Conservation (phyloP, 148 eudicot genomes). For the Dysphania ambrosioides region DNA sequence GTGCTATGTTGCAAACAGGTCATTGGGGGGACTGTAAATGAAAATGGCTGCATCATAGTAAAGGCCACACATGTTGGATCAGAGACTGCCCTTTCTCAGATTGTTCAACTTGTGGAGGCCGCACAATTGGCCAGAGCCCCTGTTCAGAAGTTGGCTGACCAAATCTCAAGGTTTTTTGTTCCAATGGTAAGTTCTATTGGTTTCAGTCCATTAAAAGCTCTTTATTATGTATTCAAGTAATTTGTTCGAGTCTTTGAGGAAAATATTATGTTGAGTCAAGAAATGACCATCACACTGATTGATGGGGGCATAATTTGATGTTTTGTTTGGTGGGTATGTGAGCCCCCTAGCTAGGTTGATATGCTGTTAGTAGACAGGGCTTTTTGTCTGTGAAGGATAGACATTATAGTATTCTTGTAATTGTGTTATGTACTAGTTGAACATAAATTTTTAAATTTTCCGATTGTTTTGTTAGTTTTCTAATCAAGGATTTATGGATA, state of each 20-base stretch:
- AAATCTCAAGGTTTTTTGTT: constrained; percentile 82
- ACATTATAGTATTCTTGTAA: background rate
- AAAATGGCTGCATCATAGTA: constrained; percentile 75
- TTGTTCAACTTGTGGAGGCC: constrained; percentile 94
- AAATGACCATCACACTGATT: background rate
- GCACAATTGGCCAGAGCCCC: constrained; percentile 99
- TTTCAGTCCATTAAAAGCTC: constrained; percentile 4
- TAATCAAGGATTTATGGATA: no score
- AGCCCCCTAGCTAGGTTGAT: background rate
- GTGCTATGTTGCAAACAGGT: constrained; percentile 46
- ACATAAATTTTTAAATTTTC: background rate
- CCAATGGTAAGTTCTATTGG: constrained; percentile 61
- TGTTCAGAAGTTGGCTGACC: constrained; percentile 95
- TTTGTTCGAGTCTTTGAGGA: background rate
- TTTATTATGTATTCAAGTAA: background rate
- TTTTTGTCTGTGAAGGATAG: background rate
- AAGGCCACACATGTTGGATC: constrained; percentile 97
- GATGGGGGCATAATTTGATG: background rate
- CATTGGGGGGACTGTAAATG: constrained; percentile 96
- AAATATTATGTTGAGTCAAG: background rate
- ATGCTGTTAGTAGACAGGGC: background rate
- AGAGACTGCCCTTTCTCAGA: constrained; percentile 94
- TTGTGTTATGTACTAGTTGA: background rate
- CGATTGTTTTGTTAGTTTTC: background rate
- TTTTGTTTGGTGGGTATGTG: background rate